Base-by-base conservation (phyloP, 345 rosid species). In the Gossypium anomalum region DNA sequence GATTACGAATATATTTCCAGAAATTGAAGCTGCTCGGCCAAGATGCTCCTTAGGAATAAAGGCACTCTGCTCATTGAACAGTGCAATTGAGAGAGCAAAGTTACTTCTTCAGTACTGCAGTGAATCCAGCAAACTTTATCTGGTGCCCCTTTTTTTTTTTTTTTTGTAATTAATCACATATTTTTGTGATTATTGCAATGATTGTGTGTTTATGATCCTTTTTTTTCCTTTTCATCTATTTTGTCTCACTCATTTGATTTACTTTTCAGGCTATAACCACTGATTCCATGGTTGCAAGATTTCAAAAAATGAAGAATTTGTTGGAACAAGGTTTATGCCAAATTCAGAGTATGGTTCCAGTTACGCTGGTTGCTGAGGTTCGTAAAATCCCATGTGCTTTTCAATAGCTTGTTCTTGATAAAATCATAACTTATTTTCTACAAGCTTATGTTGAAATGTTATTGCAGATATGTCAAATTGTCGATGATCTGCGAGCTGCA, bases 71-170 rank as follows among this genome's bases (percentile, higher is more conserved):
- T 69, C 34, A 60, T 82, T 92, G 69, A 76, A 78, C 65, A 29
- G 12, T 29, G 86, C 89, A 71, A 69, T 89, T 78, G 91, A 87
- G 63, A 89, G 75, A 67, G 86, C 97, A 76, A 86, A 81, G 81
- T 77, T 65, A 45, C 80, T 91, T 82, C 97, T 92, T 82, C 90
- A 72, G 55, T 67, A 86, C 77, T 94, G 93, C 85, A 77, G 87
- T 20, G 93, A 91, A 67, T 89, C 93, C 43, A 94, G 98, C 70
- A 87, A 86, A 82, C 92, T 94, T 57, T 92, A 92, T 82, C 84
- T 92, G 97, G 98, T 91, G 52, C 16, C 41, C 41, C 7, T 0
- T 4, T 34, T 34, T 5, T 29, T 29, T 34, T 3, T 4, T 34
- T 79, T 12, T 63, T 56, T 51, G 34, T 11, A 25, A 14, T 77